Evolutionary conservation across 129 eudicot species (phyloP).

Genomic region (Dittrichia graveolens): DNA sequence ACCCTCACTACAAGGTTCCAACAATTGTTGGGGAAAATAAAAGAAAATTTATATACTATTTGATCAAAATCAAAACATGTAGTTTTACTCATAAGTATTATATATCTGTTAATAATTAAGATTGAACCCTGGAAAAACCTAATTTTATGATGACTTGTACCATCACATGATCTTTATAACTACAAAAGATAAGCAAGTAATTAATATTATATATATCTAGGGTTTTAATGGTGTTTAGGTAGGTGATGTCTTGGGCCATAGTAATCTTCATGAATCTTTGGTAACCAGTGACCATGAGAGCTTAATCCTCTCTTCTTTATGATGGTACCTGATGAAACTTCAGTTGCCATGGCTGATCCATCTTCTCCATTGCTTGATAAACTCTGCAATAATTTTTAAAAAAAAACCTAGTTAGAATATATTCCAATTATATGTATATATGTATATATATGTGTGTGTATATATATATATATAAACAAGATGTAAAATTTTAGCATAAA

Average conservation of each 20-base stretch:
- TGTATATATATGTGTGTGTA: too few species aligned
- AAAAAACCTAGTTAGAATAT: too few species aligned
- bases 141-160: background rate
- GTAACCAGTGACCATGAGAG: constrained; percentile 48
- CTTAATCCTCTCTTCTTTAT: constrained; percentile 43
- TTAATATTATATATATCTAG: background rate
- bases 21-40: too few species aligned
- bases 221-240: constrained; percentile 52
- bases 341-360: constrained; percentile 22
- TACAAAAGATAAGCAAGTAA: background rate
- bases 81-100: too few species aligned
- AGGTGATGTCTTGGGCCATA: constrained; percentile 64
- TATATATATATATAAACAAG: background rate
- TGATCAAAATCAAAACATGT: too few species aligned
- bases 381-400: background rate
- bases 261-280: constrained; percentile 72
- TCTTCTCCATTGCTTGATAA: constrained; percentile 21
- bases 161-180: background rate
- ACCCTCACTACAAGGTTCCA: too few species aligned
- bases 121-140: background rate
- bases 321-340: constrained; percentile 49
- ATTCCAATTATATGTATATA: too few species aligned
- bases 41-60: too few species aligned
- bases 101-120: background rate
- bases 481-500: constrained; percentile 17